Base-by-base conservation (phyloP, 169 alveolate species). In the Plasmodium yoelii region DNA sequence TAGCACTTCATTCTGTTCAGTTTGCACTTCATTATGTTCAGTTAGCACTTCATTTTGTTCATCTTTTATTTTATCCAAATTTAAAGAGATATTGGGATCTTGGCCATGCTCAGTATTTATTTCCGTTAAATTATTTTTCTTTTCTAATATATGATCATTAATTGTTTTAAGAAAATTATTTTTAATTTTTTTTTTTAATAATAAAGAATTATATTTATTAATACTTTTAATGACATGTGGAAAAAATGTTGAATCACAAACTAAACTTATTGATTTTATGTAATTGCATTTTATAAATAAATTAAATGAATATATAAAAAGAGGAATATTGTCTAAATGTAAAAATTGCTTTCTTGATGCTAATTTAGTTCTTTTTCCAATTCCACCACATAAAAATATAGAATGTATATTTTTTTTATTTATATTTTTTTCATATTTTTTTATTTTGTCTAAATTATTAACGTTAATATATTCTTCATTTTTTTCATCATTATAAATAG, bases 351-450 rank as follows among this genome's bases (percentile, higher is more conserved):
- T 80, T 24, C 59, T 34, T 49, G 53, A 53, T 0, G 59, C 59
- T 26, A 80, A 63, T 57, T 26, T 46, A 9, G 82, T 65, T 53
- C 90, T 80, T 42, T 80, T 64, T 5, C 90, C 90, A 18, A 80
- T 22, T 1, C 90, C 90, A 49, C 90, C 90, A 56, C 90, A 80
- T 51, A 80, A 49, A 15, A 80, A 80, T n/a, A 80, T 47, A n/a
- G 90, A 42, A 59, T 80, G 90, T 7, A 80, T 65, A 44, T 80
- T 64, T 80, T 44, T 56, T 39, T 44, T 65, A 2, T 80, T 26
- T 68, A 80, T 34, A 46, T n/a, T 64, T 44, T 80, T 22, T 42
- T 80, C 74, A 80, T 80, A 80, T 49, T 51, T 64, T 44, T 12
- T 80, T 53, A 19, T 13, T 7, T 80, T 74, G 6, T 10, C 6